phyloP scores from a whole-genome alignment of 805 yeast species.

The Barnettozyma salicaria region DNA sequence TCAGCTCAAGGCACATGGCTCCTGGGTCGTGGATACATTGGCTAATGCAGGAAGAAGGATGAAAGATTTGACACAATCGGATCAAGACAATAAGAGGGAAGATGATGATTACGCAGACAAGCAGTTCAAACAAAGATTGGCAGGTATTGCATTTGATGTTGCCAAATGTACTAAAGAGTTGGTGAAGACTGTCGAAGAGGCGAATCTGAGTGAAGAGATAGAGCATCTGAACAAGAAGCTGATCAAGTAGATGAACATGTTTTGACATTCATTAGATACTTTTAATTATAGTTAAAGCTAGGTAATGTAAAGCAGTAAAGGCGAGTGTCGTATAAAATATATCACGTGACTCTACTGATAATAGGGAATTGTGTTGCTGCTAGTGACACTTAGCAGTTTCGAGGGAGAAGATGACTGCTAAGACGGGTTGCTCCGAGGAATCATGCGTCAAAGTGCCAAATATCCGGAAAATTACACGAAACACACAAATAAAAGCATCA shows the following conservation, averaged over 20 bases:
- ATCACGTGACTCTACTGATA: too few relatives aligned
- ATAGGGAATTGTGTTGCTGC: too few relatives aligned
- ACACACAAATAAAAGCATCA: too few relatives aligned
- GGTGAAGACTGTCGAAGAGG: slow-evolving; percentile 94
- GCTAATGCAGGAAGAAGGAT: slow-evolving; percentile 82
- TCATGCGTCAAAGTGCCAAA: too few relatives aligned
- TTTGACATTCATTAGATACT: not conserved
- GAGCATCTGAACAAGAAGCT: slow-evolving; percentile 66
- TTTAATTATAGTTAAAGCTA: too few relatives aligned
- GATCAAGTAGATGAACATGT: slow-evolving; percentile 7
- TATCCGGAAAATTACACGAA: too few relatives aligned
- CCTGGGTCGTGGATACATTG: slow-evolving; percentile 82
- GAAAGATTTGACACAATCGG: slow-evolving; percentile 51
- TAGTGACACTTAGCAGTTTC: too few relatives aligned
- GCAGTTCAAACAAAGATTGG: slow-evolving; percentile 86
- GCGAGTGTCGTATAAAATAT: too few relatives aligned
- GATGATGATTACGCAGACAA: slow-evolving; percentile 75
- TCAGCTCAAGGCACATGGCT: slow-evolving; percentile 82
- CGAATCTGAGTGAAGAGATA: slow-evolving; percentile 80
- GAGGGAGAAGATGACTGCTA: too few relatives aligned
- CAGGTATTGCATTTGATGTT: slow-evolving; percentile 93
- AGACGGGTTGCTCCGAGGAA: too few relatives aligned
- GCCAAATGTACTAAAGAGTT: slow-evolving; percentile 95
- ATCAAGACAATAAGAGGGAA: slow-evolving; percentile 30
- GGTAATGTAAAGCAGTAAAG: too few relatives aligned